Base-by-base conservation (phyloP, 2,329 filamentous ascomycete genomes). In the Pseudohalonectria lignicola region DNA sequence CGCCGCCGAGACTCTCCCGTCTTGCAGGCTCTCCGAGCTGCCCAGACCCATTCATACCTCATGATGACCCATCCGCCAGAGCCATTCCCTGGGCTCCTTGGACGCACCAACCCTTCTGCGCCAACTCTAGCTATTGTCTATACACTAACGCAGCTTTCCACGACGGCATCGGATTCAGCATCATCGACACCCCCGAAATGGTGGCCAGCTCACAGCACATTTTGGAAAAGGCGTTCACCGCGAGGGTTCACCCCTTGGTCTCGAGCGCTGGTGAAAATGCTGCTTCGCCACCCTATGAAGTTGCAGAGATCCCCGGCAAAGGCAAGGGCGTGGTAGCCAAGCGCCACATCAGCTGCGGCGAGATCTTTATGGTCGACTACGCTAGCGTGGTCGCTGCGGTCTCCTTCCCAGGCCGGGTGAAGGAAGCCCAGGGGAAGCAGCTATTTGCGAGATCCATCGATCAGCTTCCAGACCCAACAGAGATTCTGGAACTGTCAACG, bases 261-360 rank as follows among this genome's bases (percentile, higher is more conserved):
- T 42, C 42, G n/a, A 40, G 35, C 15, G 37, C 41, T 7, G 28
- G 37, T 2, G 42, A 40, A 25, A 15, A 37, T 4, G 20, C 34
- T 18, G 17, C 21, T 5, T 31, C 25, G 2, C 37, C 34, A 7
- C 46, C 49, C n/a, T 60, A 54, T 32, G 43, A 53, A 39, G 43
- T 60, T 4, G 38, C 45, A 1, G 50, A 55, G 8, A 41, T 59
- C 1, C 49, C 50, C 1, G 49, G 48, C 4, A 59, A 57, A 37
- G 55, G 56, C 2, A 53, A 52, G 20, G 56, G 55, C 6, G 45
- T 49, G 5, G 28, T 58, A 8, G 55, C 55, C 1, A 55, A 46
- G 13, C 43, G 48, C 18, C 46, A 23, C 12, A 56, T 59, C 16
- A 37, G 37, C 5, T 51, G 49, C 7, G 48, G 51, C 1, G 49